Base-by-base conservation (phyloP, 768 basidiomycete species). In the Hypholoma sublateritium region DNA sequence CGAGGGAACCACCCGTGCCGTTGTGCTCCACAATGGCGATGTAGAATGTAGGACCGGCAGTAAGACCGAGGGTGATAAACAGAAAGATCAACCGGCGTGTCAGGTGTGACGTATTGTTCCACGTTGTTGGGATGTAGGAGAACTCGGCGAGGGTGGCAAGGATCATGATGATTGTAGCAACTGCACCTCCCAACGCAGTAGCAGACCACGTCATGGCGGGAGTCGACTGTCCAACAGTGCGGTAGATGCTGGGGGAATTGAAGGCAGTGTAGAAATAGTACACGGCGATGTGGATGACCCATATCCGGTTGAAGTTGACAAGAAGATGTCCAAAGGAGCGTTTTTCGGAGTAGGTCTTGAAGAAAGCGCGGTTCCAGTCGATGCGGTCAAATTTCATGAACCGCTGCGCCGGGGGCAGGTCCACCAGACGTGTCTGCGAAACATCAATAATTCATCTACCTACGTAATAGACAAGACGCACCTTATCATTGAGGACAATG, bases 231-330 rank as follows among this genome's bases (percentile, higher is more conserved):
- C 77, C 78, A 25, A 76, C 74, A 54, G 81, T 72, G 24, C 80
- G 79, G 68, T 98, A 99, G 65, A 98, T 78, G 35, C 82, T 85
- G 1, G 93, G 93, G 14, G 95, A 89, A 74, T 98, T 98, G 78
- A 82, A 97, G 37, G 96, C 80, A 17, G 95, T 98, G 77, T 97
- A 98, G 76, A 88, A 98, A 84, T 89, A 98, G 80, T 89, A 98
- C 69, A 98, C 74, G 32, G 95, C 85, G 57, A 99, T 79, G 75
- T 98, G 97, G 60, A 96, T 89, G 72, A 98, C 94, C 95, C 97
- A 99, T 64, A 99, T 93, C 46, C 96, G 92, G 77, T 98, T 98
- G 80, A 99, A 99, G 80, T 99, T 98, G 82, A 99, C 95, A 57
- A 98, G 83, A 1, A 98, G 81, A 72, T 99, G 97, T 39, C 94